Evolutionary conservation across 1,139 yeast genomes (phyloP).

Genomic region (Magnusiomyces clavatus): DNA sequence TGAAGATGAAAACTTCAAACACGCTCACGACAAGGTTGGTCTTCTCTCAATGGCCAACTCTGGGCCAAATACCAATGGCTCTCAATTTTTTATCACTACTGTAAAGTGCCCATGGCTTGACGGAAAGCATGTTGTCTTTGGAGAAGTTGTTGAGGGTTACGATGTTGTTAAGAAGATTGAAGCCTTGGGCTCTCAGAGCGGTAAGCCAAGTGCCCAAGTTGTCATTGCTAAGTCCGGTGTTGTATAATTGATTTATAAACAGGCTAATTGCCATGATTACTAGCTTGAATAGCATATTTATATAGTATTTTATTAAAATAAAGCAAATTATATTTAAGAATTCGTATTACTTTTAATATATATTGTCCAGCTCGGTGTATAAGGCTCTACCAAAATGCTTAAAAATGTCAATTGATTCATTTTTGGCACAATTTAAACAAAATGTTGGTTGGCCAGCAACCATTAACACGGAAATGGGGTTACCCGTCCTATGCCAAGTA

Average conservation of each 20-base stretch:
- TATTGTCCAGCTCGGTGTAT: no score
- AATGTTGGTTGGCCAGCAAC: no score
- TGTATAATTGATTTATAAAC: neutral
- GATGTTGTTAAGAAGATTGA: conserved; percentile 92
- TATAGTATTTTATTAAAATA: no score
- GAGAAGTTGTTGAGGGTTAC: conserved; percentile 87
- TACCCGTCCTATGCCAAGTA: no score
- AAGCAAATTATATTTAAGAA: no score
- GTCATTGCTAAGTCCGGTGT: conserved; percentile 71
- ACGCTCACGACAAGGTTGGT: conserved; percentile 70
- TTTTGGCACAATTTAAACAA: no score
- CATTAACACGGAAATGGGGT: no score
- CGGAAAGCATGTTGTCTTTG: conserved; percentile 98
- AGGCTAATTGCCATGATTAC: no score
- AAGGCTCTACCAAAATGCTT: no score
- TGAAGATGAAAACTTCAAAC: conserved; percentile 87
- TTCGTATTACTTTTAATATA: no score
- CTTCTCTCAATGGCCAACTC: conserved; percentile 98
- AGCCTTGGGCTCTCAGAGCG: conserved; percentile 73
- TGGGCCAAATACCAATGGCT: conserved; percentile 99
- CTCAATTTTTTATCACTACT: conserved; percentile 98
- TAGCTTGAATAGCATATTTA: no score
- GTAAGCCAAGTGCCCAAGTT: conserved; percentile 73
- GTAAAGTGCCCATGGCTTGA: conserved; percentile 96
- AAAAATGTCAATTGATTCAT: no score